Base-by-base conservation (phyloP, 169 alveolate species). In the Plasmodium berghei region DNA sequence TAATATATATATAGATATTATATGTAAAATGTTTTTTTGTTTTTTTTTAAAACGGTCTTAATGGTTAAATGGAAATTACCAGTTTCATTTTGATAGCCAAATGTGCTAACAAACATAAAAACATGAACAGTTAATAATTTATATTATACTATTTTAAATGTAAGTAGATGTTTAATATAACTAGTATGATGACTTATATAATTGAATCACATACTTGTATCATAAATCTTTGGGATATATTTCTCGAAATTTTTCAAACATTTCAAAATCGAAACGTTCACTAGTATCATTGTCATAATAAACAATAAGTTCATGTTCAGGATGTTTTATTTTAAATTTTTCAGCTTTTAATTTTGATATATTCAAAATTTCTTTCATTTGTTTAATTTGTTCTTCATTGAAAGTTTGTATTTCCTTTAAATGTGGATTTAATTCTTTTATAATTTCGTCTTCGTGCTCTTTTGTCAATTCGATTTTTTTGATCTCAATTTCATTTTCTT, bases 361-460 rank as follows among this genome's bases (percentile, higher is more conserved):
- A 1, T 48, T 55, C 6, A 80, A 34, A 72, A 9, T 66, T 6
- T 80, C 69, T 2, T 80, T 63, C 83, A 80, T 80, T 52, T 52
- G 16, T 48, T 45, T 67, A 16, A 40, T 12, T 20, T 80, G 90
- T 5, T 20, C 61, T n/a, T 80, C 90, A 46, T 80, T 80, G 48
- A 80, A 80, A 5, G n/a, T 22, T 72, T 69, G 66, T 2, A 80
- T 28, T 20, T 80, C 90, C 1, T 67, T 20, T 45, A 80, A 22
- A 56, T 80, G 90, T 6, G 90, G 90, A 28, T 80, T 80, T 46
- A 80, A 42, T 55, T 80, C 90, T 22, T 80, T 80, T 34, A 80
- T 66, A n/a, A 80, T 58, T 12, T 16, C 2, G 16, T 80, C 90
- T 0, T 59, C 69, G 24, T 80, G 85, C 20, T 80, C 72, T 24